Evolutionary conservation across 257 asterid genomes (phyloP), one percentile per base, ranked within the genome.

Genomic region (Jaltomata sinuosa): DNA sequence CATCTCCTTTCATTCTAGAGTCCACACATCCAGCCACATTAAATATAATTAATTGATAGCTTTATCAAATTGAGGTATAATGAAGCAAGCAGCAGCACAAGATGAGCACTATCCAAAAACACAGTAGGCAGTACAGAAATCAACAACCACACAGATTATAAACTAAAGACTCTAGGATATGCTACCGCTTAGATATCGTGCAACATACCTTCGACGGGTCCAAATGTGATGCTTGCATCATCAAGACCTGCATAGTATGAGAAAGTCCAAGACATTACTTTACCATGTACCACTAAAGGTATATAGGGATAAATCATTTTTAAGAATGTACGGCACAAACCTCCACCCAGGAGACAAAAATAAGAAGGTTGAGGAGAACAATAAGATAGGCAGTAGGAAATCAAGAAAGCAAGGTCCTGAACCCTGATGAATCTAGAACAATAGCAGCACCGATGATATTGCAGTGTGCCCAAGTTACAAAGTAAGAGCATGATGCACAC

Each of bases 201-300:
- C 7, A 22, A 32, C 61, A 50, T 82, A 88, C 91, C 91, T 82
- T 88, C 91, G 42, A 84, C 86, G 18, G 90, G 86, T 55, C 86
- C 91, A 82, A 88, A 88, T 55, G 88, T 54, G 62, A 84, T 79
- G 54, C 78, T 64, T 53, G 83, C 67, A 36, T 86, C 89, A 42
- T 88, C 91, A 68, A 86, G 85, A 61, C 89, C 91, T 88, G 90
- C 81, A 81, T 59, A 57, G 31, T 31, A 25, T 49, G 21, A 71
- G 27, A 52, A 53, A 22, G n/a, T n/a, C 27, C 12, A 68, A 65
- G 72, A 65, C 29, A 34, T 79, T n/a, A 65, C 55, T 82, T 57
- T 32, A 34, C 32, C n/a, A 12, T 8, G 4, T 8, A 18, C 31
- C 31, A 45, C 27, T 15, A 25, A 49, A 29, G 47, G 40, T 29